Evolutionary conservation across 2,329 filamentous ascomycete genomes (phyloP).

Genomic region (Drechslerella stenobrocha): DNA sequence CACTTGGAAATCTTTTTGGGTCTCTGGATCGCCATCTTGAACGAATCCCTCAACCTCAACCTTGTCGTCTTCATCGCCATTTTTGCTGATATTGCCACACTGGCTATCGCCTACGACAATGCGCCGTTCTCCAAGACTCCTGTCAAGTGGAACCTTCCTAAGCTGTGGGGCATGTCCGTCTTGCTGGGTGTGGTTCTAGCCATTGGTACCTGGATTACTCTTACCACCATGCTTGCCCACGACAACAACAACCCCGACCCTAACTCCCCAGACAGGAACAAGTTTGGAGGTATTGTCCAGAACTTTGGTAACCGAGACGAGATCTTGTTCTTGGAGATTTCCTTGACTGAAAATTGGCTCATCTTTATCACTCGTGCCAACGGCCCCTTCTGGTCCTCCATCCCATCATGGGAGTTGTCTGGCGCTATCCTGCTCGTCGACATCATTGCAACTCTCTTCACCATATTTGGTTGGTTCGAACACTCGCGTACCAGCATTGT

Average conservation of each 20-base stretch:
- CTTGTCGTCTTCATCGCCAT: conserved; percentile 93
- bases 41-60: conserved; percentile 80
- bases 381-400: conserved; percentile 86
- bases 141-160: conserved; percentile 93
- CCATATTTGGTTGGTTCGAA: conserved; percentile 81
- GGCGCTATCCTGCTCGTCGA: conserved; percentile 81
- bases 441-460: conserved; percentile 81
- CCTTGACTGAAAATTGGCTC: conserved; percentile 90
- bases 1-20: conserved; percentile 90
- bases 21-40: conserved; percentile 86
- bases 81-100: conserved; percentile 87
- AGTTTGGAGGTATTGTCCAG: conserved; percentile 76
- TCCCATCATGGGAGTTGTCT: conserved; percentile 81
- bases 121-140: conserved; percentile 81
- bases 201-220: conserved; percentile 81
- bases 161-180: conserved; percentile 90
- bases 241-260: conserved; percentile 60
- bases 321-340: conserved; percentile 86
- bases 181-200: conserved; percentile 80
- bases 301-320: conserved; percentile 81
- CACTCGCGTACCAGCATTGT: conserved; percentile 72
- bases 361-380: conserved; percentile 96
- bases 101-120: conserved; percentile 92
- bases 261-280: conserved; percentile 40
- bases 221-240: conserved; percentile 76